These are phyloP conservation scores for Nadsonia fulvescens DNA, from an alignment of 805 yeast species.

Conservation along the genomic window DNA sequence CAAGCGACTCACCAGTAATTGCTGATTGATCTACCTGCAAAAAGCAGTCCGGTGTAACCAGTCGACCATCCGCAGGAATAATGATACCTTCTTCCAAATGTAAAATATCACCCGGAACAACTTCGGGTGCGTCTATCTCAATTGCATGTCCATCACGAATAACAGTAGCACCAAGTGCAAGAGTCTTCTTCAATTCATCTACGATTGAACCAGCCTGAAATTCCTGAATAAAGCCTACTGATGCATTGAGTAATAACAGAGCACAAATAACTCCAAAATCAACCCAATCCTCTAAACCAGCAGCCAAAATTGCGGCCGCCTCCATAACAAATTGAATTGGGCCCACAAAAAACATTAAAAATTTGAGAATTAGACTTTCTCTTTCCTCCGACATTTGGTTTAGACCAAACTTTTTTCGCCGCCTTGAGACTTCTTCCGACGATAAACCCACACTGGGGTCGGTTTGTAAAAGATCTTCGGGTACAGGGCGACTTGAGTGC, in stretches of 20 bases:
- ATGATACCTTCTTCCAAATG: conserved; percentile 88
- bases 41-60: conserved; percentile 70
- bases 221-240: conserved; percentile 92
- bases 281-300: conserved; percentile 95
- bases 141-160: conserved; percentile 63
- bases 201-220: conserved; percentile 97
- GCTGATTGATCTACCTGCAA: conserved; percentile 93
- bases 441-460: conserved; percentile 63
- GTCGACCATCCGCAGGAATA: conserved; percentile 84
- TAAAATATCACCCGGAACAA: conserved; percentile 90
- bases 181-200: conserved; percentile 86
- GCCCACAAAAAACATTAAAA: conserved; percentile 77
- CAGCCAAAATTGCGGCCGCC: conserved; percentile 87
- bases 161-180: conserved; percentile 77
- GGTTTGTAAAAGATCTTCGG: conserved; percentile 72
- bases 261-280: conserved; percentile 96
- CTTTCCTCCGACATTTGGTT: conserved; percentile 84
- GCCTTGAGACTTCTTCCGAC: conserved; percentile 56
- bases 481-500: conserved; percentile 55
- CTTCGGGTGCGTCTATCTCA: conserved; percentile 67
- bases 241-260: conserved; percentile 69
- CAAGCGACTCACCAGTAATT: conserved; percentile 92
- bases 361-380: conserved; percentile 64
- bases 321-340: conserved; percentile 96
- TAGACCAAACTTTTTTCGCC: conserved; percentile 82